Conservation (phyloP, 495 filamentous ascomycete species). For the Penicillium pulvis region DNA sequence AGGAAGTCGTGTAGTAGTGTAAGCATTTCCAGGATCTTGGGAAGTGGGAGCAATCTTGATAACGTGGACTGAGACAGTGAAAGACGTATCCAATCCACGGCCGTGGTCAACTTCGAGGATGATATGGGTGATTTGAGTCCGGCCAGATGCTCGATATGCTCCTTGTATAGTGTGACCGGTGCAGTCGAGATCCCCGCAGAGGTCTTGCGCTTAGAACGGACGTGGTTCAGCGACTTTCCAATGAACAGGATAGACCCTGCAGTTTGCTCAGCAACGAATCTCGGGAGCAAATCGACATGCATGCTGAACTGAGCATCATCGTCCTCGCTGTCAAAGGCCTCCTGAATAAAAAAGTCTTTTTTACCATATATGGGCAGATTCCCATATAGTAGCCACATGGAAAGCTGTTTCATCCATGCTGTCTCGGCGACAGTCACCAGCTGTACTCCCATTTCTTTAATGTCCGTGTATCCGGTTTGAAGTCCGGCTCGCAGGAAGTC, state of each 20-base stretch:
- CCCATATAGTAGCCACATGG: conserved; percentile 89
- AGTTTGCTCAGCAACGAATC: conserved; percentile 73
- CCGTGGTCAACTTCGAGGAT: conserved; percentile 63
- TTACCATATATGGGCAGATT: conserved; percentile 71
- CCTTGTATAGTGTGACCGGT: conserved; percentile 65
- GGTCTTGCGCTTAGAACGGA: conserved; percentile 54
- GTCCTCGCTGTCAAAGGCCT: conserved; percentile 39
- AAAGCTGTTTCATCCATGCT: conserved; percentile 87
- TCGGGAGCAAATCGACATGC: conserved; percentile 62
- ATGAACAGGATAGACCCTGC: conserved; percentile 88
- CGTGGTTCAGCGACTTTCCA: conserved; percentile 83
- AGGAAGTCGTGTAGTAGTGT: conserved; percentile 82
- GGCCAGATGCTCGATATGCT: conserved; percentile 74
- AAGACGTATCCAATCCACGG: conserved; percentile 73
- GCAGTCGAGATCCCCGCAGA: conserved; percentile 39
- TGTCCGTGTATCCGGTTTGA: conserved; percentile 85
- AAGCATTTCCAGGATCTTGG: conserved; percentile 74
- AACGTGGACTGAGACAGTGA: conserved; percentile 80
- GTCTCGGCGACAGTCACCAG: conserved; percentile 78
- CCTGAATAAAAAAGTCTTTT: conserved; percentile 78
- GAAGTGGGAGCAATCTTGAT: conserved; percentile 75
- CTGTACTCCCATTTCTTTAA: conserved; percentile 71
- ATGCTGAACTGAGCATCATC: conserved; percentile 55
- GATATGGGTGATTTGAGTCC: conserved; percentile 72
- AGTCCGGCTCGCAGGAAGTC: conserved; percentile 70